Evolutionary conservation across 345 rosid species (phyloP), one percentile per base, ranked within the genome.

Genomic region (Gossypium longicalyx): DNA sequence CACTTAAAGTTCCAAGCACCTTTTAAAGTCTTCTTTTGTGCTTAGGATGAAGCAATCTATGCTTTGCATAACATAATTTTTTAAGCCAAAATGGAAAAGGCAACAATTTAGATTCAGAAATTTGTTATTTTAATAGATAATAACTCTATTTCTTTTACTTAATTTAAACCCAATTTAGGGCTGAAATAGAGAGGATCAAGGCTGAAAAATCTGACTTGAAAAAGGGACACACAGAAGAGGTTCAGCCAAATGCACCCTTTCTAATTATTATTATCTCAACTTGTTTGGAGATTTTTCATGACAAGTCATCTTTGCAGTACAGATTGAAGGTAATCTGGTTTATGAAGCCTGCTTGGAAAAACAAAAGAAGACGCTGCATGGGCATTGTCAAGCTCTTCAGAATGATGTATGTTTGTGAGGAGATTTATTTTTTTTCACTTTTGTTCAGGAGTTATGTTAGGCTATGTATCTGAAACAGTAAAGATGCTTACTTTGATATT

Each of bases 101-200:
- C 9, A 10, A 67, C 6, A 13, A 22, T 25, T 10, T 67, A 41
- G 49, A 10, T 23, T 44, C 52, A 10, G 29, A 43, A 27, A 51
- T 23, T 22, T 66, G 12, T 67, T 3, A 22, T 13, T 67, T 48
- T 34, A 34, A 48, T 25, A 47, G 43, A 23, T 67, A 20, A 67
- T 67, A 20, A 17, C 56, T 68, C 1, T 61, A 15, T 23, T 72
- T 75, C 60, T 54, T 58, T 11, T 64, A 54, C 70, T 72, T 25
- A 61, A 52, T 71, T 27, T 77, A 57, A 73, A 16, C 23, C 67
- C 59, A 56, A 51, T 52, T 73, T 73, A 95, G 99, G 79, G 79
- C 71, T 81, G 96, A 93, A 76, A 84, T 93, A 70, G 84, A 83
- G 79, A 88, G 74, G 82, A 93, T 95, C 4, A 89, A 93, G 87